Conservation (phyloP, 192 early-diverging fungal species). For the Funneliformis mosseae region DNA sequence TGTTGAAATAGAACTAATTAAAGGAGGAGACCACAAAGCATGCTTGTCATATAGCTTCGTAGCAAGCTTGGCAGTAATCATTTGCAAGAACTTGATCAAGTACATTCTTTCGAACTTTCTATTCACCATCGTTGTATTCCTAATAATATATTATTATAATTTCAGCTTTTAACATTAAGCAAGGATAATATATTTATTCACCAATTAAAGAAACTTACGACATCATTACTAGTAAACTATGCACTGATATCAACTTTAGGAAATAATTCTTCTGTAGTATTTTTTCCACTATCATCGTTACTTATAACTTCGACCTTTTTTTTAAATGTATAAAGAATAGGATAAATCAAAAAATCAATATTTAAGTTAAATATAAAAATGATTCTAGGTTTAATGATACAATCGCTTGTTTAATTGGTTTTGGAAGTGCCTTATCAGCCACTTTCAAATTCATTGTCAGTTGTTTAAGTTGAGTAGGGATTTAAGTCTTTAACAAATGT, state of each 20-base stretch:
- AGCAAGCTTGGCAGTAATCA: constrained; percentile 70
- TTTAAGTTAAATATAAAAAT: too few species aligned
- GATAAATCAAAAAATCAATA: neutral
- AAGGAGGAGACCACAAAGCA: constrained; percentile 62
- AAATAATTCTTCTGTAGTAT: constrained; percentile 83
- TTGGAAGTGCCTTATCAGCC: constrained; percentile 64
- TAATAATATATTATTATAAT: constrained; percentile 35
- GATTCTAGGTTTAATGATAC: neutral
- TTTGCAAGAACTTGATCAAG: constrained; percentile 79
- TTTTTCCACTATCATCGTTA: constrained; percentile 38
- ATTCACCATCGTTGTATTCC: constrained; percentile 78
- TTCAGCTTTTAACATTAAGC: neutral
- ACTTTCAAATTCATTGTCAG: constrained; percentile 96
- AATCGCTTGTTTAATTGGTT: constrained; percentile 54
- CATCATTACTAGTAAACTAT: constrained; percentile 64
- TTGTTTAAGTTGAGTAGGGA: constrained; percentile 71
- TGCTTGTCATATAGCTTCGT: constrained; percentile 78
- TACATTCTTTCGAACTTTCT: constrained; percentile 92
- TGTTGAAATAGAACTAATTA: constrained; percentile 64
- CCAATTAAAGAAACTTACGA: constrained; percentile 36
- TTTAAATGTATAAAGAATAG: neutral
- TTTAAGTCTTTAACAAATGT: constrained; percentile 87
- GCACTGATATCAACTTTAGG: constrained; percentile 81
- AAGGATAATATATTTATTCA: neutral
- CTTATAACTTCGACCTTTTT: constrained; percentile 40